Evolutionary conservation across 345 rosid species (phyloP), one percentile per base, ranked within the genome.

Genomic region (Boechera stricta): DNA sequence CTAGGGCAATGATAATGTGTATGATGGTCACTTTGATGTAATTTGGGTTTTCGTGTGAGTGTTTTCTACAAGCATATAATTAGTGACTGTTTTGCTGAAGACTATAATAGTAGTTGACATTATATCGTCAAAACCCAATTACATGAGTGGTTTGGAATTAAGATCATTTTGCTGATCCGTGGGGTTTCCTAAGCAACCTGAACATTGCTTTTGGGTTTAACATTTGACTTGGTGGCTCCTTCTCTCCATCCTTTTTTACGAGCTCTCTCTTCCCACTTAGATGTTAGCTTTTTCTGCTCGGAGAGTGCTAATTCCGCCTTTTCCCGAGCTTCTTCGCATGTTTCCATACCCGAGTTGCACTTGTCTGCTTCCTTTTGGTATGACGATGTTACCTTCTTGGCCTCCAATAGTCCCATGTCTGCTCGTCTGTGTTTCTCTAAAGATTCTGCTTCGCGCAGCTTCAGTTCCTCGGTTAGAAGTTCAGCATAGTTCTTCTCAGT

Each of bases 351-450:
- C 0, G 96, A 89, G 77, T 87, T 95, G 78, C 99, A 93, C 77
- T 93, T 95, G 84, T 95, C 99, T 16, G 98, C 99, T 81, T 95
- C 99, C 82, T 95, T 93, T 73, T 95, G 99, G 79, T 91, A 95
- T 64, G 90, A 94, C 0, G 98, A 95, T 11, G 97, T 82, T 69
- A 88, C 75, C 77, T 95, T 95, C 94, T 95, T 95, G 21, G 99
- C 99, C 85, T 95, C 99, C 0, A 95, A 90, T 63, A 95, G 84
- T 51, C 91, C 93, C 86, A 86, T 85, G 84, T 90, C 91, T 7
- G 92, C 96, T 16, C 85, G 91, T 71, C 63, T 86, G 55, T 93
- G 98, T 81, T 79, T 90, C 81, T 93, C 96, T 69, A 87, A 74
- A 10, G 93, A 86, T 72, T 86, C 99, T 38, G 87, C 80, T 80